Evolutionary conservation across 139 green algal species (phyloP), one percentile per base, ranked within the genome.

Genomic region (Coelastrella sp.): DNA sequence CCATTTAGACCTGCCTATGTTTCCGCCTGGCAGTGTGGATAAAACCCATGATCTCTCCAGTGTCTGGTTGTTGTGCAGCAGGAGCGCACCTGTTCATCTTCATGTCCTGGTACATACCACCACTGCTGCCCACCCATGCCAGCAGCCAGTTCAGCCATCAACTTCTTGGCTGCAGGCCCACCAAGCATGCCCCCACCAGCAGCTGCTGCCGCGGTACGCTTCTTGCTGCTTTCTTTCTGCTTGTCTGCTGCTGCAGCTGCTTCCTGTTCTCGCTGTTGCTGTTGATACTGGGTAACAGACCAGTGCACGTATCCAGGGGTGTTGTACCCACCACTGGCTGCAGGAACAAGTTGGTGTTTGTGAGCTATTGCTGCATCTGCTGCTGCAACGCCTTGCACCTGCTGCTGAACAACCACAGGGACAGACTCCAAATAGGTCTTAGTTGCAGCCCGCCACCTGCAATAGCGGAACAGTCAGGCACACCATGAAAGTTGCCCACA

Each of bases 41-140:
- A 49, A 49, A 1, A 49, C 35, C 35, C 35, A 49, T 1, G 35
- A 49, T 49, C 1, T 49, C 35, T 49, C 3, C 35, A 49, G 3
- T 49, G 35, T 49, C 35, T 49, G 35, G 35, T 49, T 49, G 35
- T 49, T 49, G 35, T 49, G 35, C 35, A 49, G 35, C 35, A 49
- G 35, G 3, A 49, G 12, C 82, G 24, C 82, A 87, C 82, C 82
- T 87, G 63, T 20, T 78, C 82, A 8, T 27, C 82, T 17, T 22
- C 82, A n/a, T 73, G 60, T 12, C 81, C 81, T 60, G 81, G 81
- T 15, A 87, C 82, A 79, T 66, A 87, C 82, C 82, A 87, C 82
- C 82, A 87, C 65, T 87, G 78, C 78, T 84, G 81, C 17, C 81
- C 81, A 15, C 22, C 79, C 60, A 27, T 58, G 10, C 82, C 82